phyloP scores from a whole-genome alignment of 768 basidiomycete genomes.

The Boletus vinaceobasis region DNA sequence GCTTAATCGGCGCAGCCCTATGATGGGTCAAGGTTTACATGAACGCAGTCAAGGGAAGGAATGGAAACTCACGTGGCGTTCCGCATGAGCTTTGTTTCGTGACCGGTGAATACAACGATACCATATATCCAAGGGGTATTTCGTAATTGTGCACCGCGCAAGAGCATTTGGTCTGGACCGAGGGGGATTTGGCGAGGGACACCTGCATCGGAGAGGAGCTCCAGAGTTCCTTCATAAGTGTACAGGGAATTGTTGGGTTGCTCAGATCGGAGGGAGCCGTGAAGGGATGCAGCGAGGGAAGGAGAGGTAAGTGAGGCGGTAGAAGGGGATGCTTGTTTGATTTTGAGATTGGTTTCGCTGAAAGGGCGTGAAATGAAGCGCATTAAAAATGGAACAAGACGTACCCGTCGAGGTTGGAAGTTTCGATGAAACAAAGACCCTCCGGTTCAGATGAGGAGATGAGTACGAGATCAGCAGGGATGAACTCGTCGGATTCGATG shows the following conservation, averaged over 20 bases:
- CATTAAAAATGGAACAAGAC: not conserved
- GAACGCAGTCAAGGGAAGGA: not conserved
- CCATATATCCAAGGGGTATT: slow-evolving; percentile 98
- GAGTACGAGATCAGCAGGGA: slow-evolving; percentile 90
- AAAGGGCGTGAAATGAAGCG: not conserved
- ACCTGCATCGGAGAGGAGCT: slow-evolving; percentile 52
- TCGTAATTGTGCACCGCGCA: slow-evolving; percentile 92
- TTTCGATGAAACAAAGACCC: slow-evolving; percentile 96
- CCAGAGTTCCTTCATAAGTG: slow-evolving; percentile 86
- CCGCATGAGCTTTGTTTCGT: slow-evolving; percentile 97
- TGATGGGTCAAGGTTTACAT: not conserved
- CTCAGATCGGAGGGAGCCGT: slow-evolving; percentile 87
- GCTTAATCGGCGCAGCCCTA: slow-evolving; percentile 94
- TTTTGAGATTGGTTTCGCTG: slow-evolving; percentile 98
- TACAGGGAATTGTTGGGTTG: slow-evolving; percentile 98
- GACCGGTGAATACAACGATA: slow-evolving; percentile 89
- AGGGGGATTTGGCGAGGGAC: slow-evolving; percentile 80
- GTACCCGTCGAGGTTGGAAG: slow-evolving; percentile 95
- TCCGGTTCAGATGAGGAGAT: slow-evolving; percentile 93
- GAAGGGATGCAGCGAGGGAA: slow-evolving; percentile 62
- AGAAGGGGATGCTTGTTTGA: slow-evolving; percentile 89
- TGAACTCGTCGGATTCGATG: slow-evolving; percentile 87
- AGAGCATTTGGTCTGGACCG: slow-evolving; percentile 90
- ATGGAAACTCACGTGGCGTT: slow-evolving; percentile 82
- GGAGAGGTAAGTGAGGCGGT: slow-evolving; percentile 80